phyloP scores from a whole-genome alignment of 768 basidiomycete genomes.

The Mycena haematopus region DNA sequence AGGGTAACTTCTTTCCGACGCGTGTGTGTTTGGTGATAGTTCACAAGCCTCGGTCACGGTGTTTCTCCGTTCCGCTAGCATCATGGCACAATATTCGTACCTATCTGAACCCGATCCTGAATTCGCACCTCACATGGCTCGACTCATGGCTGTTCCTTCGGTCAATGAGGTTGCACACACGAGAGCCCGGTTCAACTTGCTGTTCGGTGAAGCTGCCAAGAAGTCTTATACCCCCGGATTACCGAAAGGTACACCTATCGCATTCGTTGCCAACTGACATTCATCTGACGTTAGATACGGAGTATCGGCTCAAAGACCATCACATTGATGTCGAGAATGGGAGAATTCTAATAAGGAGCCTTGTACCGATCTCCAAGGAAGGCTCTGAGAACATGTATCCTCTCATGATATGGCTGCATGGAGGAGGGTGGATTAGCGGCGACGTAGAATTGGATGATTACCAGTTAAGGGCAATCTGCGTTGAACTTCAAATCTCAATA shows the following conservation, averaged over 20 bases:
- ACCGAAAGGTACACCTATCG: conserved; percentile 8
- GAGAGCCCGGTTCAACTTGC: neutral
- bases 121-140: conserved; percentile 14
- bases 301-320: conserved; percentile 19
- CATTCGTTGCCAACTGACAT: neutral
- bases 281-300: neutral
- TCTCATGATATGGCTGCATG: conserved; percentile 27
- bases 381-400: conserved; percentile 13
- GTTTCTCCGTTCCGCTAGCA: neutral
- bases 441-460: conserved; percentile 22
- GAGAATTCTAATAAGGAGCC: conserved; percentile 19
- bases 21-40: too few relatives aligned
- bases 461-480: conserved; percentile 17
- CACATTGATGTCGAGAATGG: conserved; percentile 19
- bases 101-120: conserved; percentile 26
- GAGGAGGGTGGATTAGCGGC: conserved; percentile 22
- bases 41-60: too few relatives aligned
- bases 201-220: neutral
- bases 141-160: neutral
- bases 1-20: too few relatives aligned
- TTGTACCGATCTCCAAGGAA: conserved; percentile 8
- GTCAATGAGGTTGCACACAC: neutral
- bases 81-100: conserved; percentile 26
- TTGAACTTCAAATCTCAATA: conserved; percentile 25
- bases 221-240: conserved; percentile 1